A percentile compares a stretch with the other conserved stretches of the same genome.
Conservation (phyloP, 805 yeast genomes). For the Sporopachydermia lactativora region DNA sequence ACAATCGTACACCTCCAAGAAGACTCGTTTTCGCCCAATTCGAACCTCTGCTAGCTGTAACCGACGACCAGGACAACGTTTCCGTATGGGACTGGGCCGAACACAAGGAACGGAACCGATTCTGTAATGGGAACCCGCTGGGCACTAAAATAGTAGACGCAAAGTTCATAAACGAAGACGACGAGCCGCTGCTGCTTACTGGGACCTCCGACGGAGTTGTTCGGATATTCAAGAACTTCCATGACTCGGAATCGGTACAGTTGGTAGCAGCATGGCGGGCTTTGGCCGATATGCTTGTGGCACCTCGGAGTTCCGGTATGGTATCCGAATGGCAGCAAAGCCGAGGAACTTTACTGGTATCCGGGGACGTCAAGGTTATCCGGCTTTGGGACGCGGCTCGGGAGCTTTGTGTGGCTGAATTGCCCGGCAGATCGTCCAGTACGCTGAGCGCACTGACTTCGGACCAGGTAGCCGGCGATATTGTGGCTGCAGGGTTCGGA, state of each 20-base stretch:
- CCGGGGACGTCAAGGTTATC: conserved; percentile 89
- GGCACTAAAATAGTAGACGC: conserved; percentile 84
- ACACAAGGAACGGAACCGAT: conserved; percentile 42
- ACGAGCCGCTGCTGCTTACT: conserved; percentile 65
- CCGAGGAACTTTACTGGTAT: conserved; percentile 76
- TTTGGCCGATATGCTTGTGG: conserved; percentile 65
- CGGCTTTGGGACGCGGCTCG: conserved; percentile 95
- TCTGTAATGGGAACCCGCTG: conserved; percentile 72
- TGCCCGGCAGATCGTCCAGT: conserved; percentile 83
- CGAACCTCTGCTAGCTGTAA: conserved; percentile 66
- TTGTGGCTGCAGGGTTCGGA: conserved; percentile 82
- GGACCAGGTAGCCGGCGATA: conserved; percentile 89
- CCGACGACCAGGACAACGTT: conserved; percentile 75
- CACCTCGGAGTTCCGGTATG: conserved; percentile 72
- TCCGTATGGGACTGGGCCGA: conserved; percentile 82
- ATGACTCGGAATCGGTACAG: conserved; percentile 38
- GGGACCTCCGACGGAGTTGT: conserved; percentile 95
- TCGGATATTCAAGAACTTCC: conserved; percentile 68
- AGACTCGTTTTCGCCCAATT: conserved; percentile 76
- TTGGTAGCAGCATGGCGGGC: conserved; percentile 88
- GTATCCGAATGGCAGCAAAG: conserved; percentile 96
- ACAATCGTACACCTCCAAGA: conserved; percentile 71
- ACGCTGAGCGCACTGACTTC: conserved; percentile 85
- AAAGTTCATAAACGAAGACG: conserved; percentile 85
- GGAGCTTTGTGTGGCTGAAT: conserved; percentile 72